phyloP scores from a whole-genome alignment of 225 moss, liverwort and hornwort species.

The Marchantia paleacea region DNA sequence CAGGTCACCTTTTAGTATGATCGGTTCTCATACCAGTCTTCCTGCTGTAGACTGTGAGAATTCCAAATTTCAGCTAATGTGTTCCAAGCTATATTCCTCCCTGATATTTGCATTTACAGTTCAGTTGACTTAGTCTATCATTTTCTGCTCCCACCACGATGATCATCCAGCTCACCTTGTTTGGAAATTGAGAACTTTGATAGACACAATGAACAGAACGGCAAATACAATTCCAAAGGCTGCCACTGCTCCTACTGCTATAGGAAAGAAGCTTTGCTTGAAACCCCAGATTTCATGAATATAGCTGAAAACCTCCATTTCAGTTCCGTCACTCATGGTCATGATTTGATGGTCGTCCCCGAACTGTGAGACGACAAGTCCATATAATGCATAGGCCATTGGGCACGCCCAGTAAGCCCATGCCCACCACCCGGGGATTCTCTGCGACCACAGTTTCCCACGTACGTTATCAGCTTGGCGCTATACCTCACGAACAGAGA shows the following conservation, averaged over 20 bases:
- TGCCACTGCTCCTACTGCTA: slow-evolving; percentile 11
- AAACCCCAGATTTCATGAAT: slow-evolving; percentile 12
- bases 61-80: no score
- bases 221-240: slow-evolving; percentile 20
- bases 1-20: no score
- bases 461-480: not conserved
- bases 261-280: slow-evolving; percentile 13
- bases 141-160: no score
- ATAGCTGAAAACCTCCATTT: not conserved
- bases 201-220: slow-evolving; percentile 1
- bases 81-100: no score
- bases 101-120: no score
- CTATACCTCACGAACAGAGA: not conserved
- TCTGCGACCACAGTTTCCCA: not conserved
- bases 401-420: slow-evolving; percentile 81
- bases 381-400: slow-evolving; percentile 60
- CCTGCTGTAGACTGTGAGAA: no score
- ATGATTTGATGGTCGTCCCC: slow-evolving; percentile 38
- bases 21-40: no score
- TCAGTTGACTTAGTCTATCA: no score
- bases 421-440: slow-evolving; percentile 58
- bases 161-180: slow-evolving; percentile 2
- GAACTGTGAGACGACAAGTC: slow-evolving; percentile 57
- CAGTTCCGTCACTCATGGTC: slow-evolving; percentile 5
- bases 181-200: slow-evolving; percentile 26